phyloP scores from a whole-genome alignment of 305 asterid genomes.

The Fraxinus greggii region DNA sequence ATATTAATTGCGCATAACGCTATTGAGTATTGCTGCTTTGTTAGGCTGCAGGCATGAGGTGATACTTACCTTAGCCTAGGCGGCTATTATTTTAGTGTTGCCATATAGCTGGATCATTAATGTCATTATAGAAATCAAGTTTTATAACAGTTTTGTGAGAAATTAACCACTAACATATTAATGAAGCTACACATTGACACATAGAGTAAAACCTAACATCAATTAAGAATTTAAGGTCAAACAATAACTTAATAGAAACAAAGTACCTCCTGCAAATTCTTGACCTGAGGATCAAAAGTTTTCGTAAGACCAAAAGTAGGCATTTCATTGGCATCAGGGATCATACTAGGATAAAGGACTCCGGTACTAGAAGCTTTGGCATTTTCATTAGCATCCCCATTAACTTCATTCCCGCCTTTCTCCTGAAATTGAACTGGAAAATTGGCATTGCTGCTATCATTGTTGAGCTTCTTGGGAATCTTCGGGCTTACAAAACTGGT shows the following conservation, averaged over 20 bases:
- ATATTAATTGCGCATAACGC: slow-evolving; percentile 4
- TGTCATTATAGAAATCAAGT: background rate
- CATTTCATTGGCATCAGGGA: slow-evolving; percentile 30
- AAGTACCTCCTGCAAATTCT: slow-evolving; percentile 39
- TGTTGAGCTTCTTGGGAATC: slow-evolving; percentile 30
- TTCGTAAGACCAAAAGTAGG: slow-evolving; percentile 35
- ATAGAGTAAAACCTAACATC: slow-evolving; percentile 5
- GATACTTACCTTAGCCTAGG: background rate
- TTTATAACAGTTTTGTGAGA: background rate
- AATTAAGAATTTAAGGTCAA: background rate
- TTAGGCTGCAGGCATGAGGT: background rate
- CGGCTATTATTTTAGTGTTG: background rate
- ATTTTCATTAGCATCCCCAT: slow-evolving; percentile 33
- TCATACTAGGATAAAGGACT: slow-evolving; percentile 30
- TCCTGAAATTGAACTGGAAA: slow-evolving; percentile 28
- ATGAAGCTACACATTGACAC: background rate
- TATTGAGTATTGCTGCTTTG: background rate
- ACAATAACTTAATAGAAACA: slow-evolving; percentile 7
- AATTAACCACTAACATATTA: background rate
- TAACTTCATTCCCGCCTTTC: slow-evolving; percentile 33
- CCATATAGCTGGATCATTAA: background rate
- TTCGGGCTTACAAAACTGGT: slow-evolving; percentile 29
- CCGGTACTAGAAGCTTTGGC: slow-evolving; percentile 32
- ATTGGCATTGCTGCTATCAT: slow-evolving; percentile 33
- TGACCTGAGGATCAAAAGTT: slow-evolving; percentile 35